phyloP scores from a whole-genome alignment of 352 stramenopile genomes.

The Phytopythium kandeliae region DNA sequence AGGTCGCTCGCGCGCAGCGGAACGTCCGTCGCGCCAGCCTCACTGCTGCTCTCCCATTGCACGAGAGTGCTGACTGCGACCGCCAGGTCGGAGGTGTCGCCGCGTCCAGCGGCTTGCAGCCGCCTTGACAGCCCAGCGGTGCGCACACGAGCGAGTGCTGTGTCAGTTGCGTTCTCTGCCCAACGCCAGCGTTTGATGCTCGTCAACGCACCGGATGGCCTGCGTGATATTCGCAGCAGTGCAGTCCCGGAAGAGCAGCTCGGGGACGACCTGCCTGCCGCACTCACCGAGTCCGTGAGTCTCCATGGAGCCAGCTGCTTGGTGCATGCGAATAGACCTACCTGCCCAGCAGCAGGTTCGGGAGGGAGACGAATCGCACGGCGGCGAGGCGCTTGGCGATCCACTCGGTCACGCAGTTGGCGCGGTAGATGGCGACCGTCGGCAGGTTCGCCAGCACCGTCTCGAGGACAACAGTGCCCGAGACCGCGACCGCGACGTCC shows the following conservation, averaged over 20 bases:
- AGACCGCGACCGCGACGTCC: slow-evolving; percentile 55
- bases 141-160: no score
- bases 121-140: not conserved
- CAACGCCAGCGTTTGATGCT: not conserved
- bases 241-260: slow-evolving; percentile 63
- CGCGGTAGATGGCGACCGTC: slow-evolving; percentile 68
- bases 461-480: slow-evolving; percentile 67
- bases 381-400: slow-evolving; percentile 42
- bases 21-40: not conserved
- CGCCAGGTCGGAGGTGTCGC: slow-evolving; percentile 11
- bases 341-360: slow-evolving; percentile 60
- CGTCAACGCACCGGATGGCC: slow-evolving; percentile 15
- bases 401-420: slow-evolving; percentile 54
- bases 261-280: slow-evolving; percentile 42
- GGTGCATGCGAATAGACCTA: slow-evolving; percentile 11
- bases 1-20: slow-evolving; percentile 37
- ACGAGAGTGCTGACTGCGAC: slow-evolving; percentile 30
- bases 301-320: no score
- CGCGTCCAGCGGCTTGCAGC: not conserved
- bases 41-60: slow-evolving; percentile 12
- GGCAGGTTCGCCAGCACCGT: slow-evolving; percentile 43
- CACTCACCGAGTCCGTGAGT: no score
- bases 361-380: slow-evolving; percentile 71
- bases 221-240: slow-evolving; percentile 31
- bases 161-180: no score